Conservation (phyloP, 225 moss, liverwort and hornwort genomes). For the Marchantia polymorpha region DNA sequence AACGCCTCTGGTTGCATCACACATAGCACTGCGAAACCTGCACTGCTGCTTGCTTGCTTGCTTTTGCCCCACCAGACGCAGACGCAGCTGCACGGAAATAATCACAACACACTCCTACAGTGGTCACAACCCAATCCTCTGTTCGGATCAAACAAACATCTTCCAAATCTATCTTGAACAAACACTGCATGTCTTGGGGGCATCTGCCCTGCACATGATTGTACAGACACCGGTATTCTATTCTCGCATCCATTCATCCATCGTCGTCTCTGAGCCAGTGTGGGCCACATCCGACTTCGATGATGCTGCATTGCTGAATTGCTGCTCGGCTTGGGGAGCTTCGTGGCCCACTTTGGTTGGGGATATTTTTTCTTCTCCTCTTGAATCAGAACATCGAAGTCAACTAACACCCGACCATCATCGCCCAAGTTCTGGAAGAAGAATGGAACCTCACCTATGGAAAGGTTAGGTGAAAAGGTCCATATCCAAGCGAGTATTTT, state of each 20-base stretch:
- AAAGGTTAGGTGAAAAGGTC: too few species aligned
- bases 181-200: neutral
- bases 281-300: neutral
- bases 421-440: too few species aligned
- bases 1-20: neutral
- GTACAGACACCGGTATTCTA: neutral
- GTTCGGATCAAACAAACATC: neutral
- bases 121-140: neutral
- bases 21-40: neutral
- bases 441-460: too few species aligned
- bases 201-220: neutral
- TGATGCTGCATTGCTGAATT: neutral
- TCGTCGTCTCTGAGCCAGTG: neutral
- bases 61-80: neutral
- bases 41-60: too few species aligned
- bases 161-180: neutral
- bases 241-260: neutral
- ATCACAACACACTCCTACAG: neutral
- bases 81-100: neutral
- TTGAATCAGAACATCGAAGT: neutral
- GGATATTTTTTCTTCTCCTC: neutral
- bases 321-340: too few species aligned
- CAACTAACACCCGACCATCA: neutral
- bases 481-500: too few species aligned
- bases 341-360: too few species aligned